Base-by-base conservation (phyloP, 2,329 filamentous ascomycete species). In the Corinectria fuckeliana region DNA sequence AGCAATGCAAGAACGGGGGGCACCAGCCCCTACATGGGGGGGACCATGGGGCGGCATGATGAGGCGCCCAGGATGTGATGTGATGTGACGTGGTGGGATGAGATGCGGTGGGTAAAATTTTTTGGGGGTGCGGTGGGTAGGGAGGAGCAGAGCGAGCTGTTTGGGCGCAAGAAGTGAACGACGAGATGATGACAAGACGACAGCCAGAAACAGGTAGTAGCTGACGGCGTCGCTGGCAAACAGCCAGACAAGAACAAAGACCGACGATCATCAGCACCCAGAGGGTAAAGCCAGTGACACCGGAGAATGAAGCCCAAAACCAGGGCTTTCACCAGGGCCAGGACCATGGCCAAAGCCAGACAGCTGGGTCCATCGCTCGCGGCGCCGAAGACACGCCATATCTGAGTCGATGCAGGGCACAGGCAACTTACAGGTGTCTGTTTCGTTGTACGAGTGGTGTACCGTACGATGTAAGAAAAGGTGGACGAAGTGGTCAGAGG, bases 21-120 rank as follows among this genome's bases (percentile, higher is more conserved):
- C 30, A n/a, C 44, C 56, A 56, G 55, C 45, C 61, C 48, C 50
- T 53, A 48, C 56, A 56, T 39, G 50, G 51, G 56, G n/a, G 47
- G 57, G 42, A 26, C 57, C 52, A 61, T 64, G 56, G 61, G 50
- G 58, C 61, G 49, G 61, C 58, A 58, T 47, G 47, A 58, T 57
- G 56, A 56, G 59, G 66, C 63, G 51, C 26, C 63, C 59, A 65
- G 66, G 66, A 66, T 70, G 66, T 69, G 67, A 62, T 64, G 64
- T 67, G 68, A 70, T 70, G 68, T 70, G 68, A 70, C 68, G 68
- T 70, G 68, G 64, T 70, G 64, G 63, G 62, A 69, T 61, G 56
- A 57, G 57, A 66, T 68, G 64, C 60, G 66, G 66, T 69, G 65
- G 66, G 60, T 62, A n/a, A n/a, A n/a, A n/a, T 62, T 66, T 61